phyloP scores from a whole-genome alignment of 768 basidiomycete genomes.

The Antrodiella citrinella region DNA sequence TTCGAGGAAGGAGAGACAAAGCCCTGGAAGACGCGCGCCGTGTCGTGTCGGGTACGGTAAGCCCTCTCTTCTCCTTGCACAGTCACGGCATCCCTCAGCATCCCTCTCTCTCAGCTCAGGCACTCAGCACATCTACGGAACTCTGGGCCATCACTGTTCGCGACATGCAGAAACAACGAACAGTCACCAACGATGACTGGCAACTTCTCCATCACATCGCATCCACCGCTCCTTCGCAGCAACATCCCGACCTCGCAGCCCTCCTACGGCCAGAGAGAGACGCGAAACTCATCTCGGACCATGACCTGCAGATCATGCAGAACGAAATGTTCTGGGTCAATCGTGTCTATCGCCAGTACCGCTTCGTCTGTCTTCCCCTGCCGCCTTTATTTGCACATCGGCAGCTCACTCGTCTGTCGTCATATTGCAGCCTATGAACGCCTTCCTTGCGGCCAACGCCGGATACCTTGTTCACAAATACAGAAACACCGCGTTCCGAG shows the following conservation, averaged over 20 bases:
- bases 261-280: constrained; percentile 47
- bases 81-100: too few relatives aligned
- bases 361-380: constrained; percentile 29
- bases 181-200: too few relatives aligned
- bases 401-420: neutral
- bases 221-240: neutral
- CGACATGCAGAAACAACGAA: too few relatives aligned
- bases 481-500: neutral
- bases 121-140: too few relatives aligned
- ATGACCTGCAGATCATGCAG: constrained; percentile 40
- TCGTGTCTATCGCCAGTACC: constrained; percentile 38
- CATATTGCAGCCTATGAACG: constrained; percentile 1
- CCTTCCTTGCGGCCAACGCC: neutral
- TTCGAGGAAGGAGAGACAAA: constrained; percentile 3
- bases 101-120: too few relatives aligned
- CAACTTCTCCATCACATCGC: neutral
- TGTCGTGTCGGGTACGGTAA: too few relatives aligned
- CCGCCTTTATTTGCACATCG: neutral
- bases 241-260: too few relatives aligned
- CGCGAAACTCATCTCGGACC: constrained; percentile 37
- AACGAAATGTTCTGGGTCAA: constrained; percentile 24
- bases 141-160: too few relatives aligned
- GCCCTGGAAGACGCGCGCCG: too few relatives aligned
- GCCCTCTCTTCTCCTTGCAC: too few relatives aligned
- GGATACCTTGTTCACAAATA: neutral